These are phyloP conservation scores for Kondoa subrosea DNA, from an alignment of 768 basidiomycete species.

Conservation along the genomic window DNA sequence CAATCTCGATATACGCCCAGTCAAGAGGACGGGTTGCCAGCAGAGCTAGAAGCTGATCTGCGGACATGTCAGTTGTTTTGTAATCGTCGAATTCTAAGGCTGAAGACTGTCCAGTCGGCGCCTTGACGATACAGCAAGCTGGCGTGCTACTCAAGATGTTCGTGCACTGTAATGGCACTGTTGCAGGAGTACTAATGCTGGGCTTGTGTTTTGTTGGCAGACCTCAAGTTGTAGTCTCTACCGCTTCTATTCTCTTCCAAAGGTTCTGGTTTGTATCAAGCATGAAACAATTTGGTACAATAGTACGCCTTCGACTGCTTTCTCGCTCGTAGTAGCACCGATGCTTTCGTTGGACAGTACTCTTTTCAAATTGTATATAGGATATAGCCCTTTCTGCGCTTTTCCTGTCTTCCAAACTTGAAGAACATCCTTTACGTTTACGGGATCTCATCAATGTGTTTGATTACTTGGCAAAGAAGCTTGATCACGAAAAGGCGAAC, in stretches of 20 bases:
- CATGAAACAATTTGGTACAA: conserved; percentile 84
- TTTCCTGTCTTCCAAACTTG: conserved; percentile 74
- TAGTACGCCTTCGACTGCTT: conserved; percentile 42
- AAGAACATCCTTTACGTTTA: conserved; percentile 79
- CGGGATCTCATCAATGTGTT: conserved; percentile 89
- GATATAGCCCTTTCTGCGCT: conserved; percentile 79
- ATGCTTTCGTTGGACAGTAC: too few species aligned
- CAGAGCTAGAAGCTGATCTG: conserved; percentile 68
- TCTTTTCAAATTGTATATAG: conserved; percentile 35
- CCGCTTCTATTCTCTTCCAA: conserved; percentile 90
- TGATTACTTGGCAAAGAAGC: conserved; percentile 51
- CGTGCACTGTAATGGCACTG: background rate
- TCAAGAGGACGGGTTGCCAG: conserved; percentile 58
- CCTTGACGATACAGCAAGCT: conserved; percentile 86
- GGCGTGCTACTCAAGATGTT: conserved; percentile 80
- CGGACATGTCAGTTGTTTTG: conserved; percentile 40
- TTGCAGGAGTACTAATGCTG: background rate
- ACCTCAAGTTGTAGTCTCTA: conserved; percentile 94
- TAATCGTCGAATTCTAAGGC: background rate
- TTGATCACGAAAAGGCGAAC: conserved; percentile 11
- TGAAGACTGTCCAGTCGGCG: conserved; percentile 40
- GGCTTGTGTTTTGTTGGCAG: too few species aligned
- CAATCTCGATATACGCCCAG: conserved; percentile 58
- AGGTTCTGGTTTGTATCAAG: conserved; percentile 92
- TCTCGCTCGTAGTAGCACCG: background rate